Evolutionary conservation across 2,329 filamentous ascomycete species (phyloP), one percentile per base, ranked within the genome.

Genomic region (Fusarium xyrophilum): DNA sequence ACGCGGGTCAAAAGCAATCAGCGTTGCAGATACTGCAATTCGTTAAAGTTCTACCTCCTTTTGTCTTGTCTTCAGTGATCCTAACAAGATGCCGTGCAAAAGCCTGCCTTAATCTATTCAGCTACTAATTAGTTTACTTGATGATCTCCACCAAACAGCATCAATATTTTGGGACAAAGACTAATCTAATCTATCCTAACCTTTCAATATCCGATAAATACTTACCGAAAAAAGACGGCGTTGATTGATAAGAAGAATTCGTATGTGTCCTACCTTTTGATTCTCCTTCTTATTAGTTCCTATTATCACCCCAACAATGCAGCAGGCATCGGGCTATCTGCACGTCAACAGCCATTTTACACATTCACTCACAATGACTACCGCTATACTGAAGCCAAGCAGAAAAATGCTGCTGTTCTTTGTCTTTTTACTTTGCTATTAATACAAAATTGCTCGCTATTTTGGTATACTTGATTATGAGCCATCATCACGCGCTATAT

Each of bases 1-100:
- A 60, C 67, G 67, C 66, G 58, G 67, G 62, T 69, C 56, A 69
- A 67, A 69, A 69, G 64, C 12, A 65, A 50, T 65, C 62, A 56
- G 66, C 67, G 66, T 67, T 59, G 67, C 67, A 69, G 67, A 69
- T 69, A 69, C 69, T 69, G 67, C 64, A 69, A 69, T 63, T 62
- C 59, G 66, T 69, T 60, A 67, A 69, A 67, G 47, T 69, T 66
- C 44, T 28, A 33, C 21, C 21, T 43, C 40, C 10, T 28, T 48
- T 46, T 54, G 15, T 30, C 23, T 47, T 46, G 13, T n/a, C 32
- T 54, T 39, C 15, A 21, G 46, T 62, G 28, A 62, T 10, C 32
- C 11, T 11, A 27, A 27, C 2, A 32, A 46, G 27, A 21, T 30
- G 27, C 27, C 27, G 17, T 23, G 28, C n/a, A 32, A 47, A 19